Base-by-base conservation (phyloP, 257 asterid genomes). In the Jasminum sambac region DNA sequence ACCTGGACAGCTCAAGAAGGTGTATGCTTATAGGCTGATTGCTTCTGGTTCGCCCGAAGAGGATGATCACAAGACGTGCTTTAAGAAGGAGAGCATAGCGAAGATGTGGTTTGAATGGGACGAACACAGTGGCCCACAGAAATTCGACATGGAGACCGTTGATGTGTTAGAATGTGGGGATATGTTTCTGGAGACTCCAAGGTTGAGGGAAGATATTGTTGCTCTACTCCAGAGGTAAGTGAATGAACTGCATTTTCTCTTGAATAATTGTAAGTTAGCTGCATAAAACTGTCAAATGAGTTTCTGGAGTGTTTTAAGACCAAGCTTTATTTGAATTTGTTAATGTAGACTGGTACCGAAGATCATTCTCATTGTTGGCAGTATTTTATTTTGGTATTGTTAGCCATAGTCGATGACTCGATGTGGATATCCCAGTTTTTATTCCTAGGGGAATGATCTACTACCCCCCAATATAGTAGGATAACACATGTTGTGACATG, bases 81-180 rank as follows among this genome's bases (percentile, higher is more conserved):
- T 91, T 77, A 81, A 71, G 80, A 95, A 95, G 83, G 99, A 95
- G 74, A 88, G 91, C 23, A 91, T 95, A 24, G 84, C 99, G 8
- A 95, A 91, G 80, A 70, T 95, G 91, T 95, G 99, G 99, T 95
- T 95, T 16, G 99, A 91, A 70, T 95, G 98, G 98, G 92, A 91
- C 17, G 90, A 88, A 78, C 58, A 71, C 66, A 76, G 85, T 61
- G 91, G 93, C 25, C 82, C 46, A 58, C 85, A 71, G 8, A 85
- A 83, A 68, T 87, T 85, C 23, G 96, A 89, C 34, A 82, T 94
- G 84, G 96, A 94, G 79, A 68, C 80, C 1, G 84, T 94, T 7
- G 89, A 86, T 69, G 73, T 80, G 4, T 76, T 46, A 23, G 74
- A 71, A 11, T 89, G 90, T 39, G 96, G 89, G 3, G 98, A 93